Evolutionary conservation across 2,329 filamentous ascomycete species (phyloP).

Genomic region (Juglanconis juglandina): DNA sequence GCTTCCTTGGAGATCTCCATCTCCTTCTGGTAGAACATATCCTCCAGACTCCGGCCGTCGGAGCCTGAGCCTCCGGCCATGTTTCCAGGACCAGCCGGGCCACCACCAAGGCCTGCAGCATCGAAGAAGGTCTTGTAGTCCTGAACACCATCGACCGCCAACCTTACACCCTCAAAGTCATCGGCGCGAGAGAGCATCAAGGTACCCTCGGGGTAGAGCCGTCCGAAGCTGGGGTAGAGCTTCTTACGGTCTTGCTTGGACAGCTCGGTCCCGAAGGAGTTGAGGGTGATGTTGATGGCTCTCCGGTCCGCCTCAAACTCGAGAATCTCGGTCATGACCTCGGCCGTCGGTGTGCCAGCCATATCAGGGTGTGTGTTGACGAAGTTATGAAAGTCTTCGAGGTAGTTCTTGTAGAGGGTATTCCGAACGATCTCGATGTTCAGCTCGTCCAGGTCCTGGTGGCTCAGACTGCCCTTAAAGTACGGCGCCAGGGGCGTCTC

Average conservation of each 20-base stretch:
- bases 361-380: constrained; percentile 87
- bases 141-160: constrained; percentile 86
- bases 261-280: constrained; percentile 96
- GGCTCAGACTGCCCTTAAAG: constrained; percentile 94
- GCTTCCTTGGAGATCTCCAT: constrained; percentile 97
- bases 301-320: constrained; percentile 95
- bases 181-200: constrained; percentile 93
- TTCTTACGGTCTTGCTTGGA: constrained; percentile 92
- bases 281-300: constrained; percentile 98
- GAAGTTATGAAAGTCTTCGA: constrained; percentile 95
- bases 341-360: constrained; percentile 80
- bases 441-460: constrained; percentile 95
- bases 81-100: constrained; percentile 71
- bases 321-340: constrained; percentile 93
- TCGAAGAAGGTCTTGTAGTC: constrained; percentile 98
- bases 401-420: constrained; percentile 98
- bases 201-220: constrained; percentile 88
- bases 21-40: constrained; percentile 98
- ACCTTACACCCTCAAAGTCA: constrained; percentile 86
- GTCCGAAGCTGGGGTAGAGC: constrained; percentile 89
- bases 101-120: constrained; percentile 74
- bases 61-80: constrained; percentile 76
- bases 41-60: constrained; percentile 87
- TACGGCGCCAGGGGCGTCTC: constrained; percentile 94
- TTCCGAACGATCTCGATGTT: constrained; percentile 99